Evolutionary conservation across 441 rosid species (phyloP), one percentile per base, ranked within the genome.

Genomic region (Erodium texanum): DNA sequence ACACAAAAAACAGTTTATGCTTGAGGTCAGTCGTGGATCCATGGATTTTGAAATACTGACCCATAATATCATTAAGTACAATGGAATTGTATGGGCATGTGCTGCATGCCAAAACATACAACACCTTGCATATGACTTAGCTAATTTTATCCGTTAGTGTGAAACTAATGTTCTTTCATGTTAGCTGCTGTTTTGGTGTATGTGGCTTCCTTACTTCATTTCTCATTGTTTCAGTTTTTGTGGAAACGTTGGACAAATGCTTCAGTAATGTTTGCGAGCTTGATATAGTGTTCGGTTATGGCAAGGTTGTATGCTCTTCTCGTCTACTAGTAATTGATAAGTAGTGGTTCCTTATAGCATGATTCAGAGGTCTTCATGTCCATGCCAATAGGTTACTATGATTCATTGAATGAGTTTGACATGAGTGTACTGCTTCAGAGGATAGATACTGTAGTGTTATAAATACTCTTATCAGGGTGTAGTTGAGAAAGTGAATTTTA

Each of bases 201-300:
- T 68, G 34, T 71, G 14, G 48, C 63, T 69, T 72, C 32, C 69
- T 73, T 14, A 70, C 67, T 63, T 34, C 18, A 45, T 27, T 52
- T 74, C 14, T 76, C 27, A 1, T 75, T 69, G 66, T 77, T 77
- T 75, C 89, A 94, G 99, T 94, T 82, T 82, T 88, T 81, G 99
- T 88, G 77, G 98, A 91, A 81, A 88, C 97, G 5, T 77, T 94
- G 79, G 99, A 94, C 83, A 94, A 87, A 81, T 94, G 97, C 94
- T 94, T 94, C 88, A 88, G 83, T 79, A 88, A 94, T 81, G 97
- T 89, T 24, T 89, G 97, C 27, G 98, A 94, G 86, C 96, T 89
- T 45, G 99, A 92, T 79, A 83, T 88, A 7, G 88, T 94, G 66
- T 87, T 85, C 86, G 92, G 86, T 72, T 92, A 90, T 84, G 83